Base-by-base conservation (phyloP, 2,329 filamentous ascomycete genomes). In the Sporothrix schenckii region DNA sequence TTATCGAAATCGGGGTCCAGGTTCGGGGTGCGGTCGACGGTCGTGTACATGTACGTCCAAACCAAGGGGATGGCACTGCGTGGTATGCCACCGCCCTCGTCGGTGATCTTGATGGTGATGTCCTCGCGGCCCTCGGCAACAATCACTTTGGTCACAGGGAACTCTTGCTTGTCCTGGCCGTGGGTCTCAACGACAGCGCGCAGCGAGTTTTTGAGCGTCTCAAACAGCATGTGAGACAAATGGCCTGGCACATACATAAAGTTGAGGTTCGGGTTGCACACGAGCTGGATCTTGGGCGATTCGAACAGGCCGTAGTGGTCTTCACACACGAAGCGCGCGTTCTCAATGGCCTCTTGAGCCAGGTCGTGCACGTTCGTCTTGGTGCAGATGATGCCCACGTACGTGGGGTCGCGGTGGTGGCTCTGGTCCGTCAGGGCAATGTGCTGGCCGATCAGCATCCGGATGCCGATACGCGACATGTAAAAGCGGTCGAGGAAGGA, bases 11-110 rank as follows among this genome's bases (percentile, higher is more conserved):
- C 94, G 0, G 95, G 95, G 78, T 99, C 95, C 73, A 99, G 83
- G 78, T 90, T 97, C 16, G 95, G 95, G 27, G 95, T 98, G 76
- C 94, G 89, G 80, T 98, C 95, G 74, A 99, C 95, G 2, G 95
- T 99, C 49, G 95, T 99, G 80, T 99, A 99, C 95, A 98, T 99
- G 80, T 99, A 99, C 14, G 95, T 99, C 95, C 95, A 99, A n/a
- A 98, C 95, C 16, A 99, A 86, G 5, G 95, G 95, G 74, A 99
- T 98, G 68, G 93, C 88, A 76, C 92, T 96, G 76, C 95, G 86
- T 0, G 95, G 93, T 68, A 99, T 98, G 73, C 95, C 95, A 74
- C 95, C 95, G 71, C 95, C 95, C 81, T 99, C 95, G 79, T 99
- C 95, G 4, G 91, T 92, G 76, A 99, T 91, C 82, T 99, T 99